These are phyloP conservation scores for Metschnikowia peoriensis DNA, from an alignment of 805 yeast species.

Conservation along the genomic window DNA sequence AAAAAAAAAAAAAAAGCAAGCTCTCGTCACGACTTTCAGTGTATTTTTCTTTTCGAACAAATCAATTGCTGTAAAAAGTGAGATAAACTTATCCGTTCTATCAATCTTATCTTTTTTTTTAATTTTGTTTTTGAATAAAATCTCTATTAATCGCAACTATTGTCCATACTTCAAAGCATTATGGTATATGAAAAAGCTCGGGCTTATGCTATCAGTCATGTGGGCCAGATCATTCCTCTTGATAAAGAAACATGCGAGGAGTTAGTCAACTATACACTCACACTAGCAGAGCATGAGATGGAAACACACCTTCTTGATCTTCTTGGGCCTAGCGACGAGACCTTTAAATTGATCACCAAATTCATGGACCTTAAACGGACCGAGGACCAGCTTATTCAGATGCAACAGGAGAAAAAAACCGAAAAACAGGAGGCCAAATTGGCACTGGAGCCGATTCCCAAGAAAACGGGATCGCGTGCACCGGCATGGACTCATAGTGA, in stretches of 20 bases:
- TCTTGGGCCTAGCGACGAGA: slow-evolving; percentile 56
- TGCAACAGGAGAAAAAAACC: slow-evolving; percentile 6
- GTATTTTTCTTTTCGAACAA: background rate
- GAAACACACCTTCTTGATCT: slow-evolving; percentile 53
- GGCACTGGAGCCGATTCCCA: slow-evolving; percentile 4
- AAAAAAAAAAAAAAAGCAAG: background rate
- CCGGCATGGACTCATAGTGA: slow-evolving; percentile 4
- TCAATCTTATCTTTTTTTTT: background rate
- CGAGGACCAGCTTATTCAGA: slow-evolving; percentile 16
- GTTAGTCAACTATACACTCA: slow-evolving; percentile 52
- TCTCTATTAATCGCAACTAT: background rate
- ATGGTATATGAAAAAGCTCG: slow-evolving; percentile 23
- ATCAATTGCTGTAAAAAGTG: too few species aligned
- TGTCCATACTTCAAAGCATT: background rate
- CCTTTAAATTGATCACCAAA: slow-evolving; percentile 45
- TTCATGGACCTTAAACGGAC: slow-evolving; percentile 43
- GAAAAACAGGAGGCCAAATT: background rate
- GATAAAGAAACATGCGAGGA: slow-evolving; percentile 56
- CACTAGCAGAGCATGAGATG: slow-evolving; percentile 47
- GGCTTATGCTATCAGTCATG: slow-evolving; percentile 27
- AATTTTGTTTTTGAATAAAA: background rate
- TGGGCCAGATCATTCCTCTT: slow-evolving; percentile 48
- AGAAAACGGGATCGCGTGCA: background rate
- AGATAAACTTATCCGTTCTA: too few species aligned
- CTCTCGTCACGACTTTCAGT: background rate